These are phyloP conservation scores for Pinus tabuliformis DNA, from an alignment of 75 land plant genomes.

Conservation along the genomic window DNA sequence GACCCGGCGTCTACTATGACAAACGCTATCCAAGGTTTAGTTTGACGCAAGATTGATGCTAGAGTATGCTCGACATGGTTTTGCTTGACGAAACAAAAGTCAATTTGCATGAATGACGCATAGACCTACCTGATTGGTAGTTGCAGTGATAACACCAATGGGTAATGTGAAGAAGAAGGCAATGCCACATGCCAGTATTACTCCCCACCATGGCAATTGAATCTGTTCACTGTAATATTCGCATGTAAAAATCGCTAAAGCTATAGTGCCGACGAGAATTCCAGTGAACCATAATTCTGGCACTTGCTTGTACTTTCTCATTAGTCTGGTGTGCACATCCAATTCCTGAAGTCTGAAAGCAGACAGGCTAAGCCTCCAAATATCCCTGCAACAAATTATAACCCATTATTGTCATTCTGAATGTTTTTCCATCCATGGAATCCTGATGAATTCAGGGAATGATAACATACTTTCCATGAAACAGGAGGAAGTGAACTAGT, in stretches of 20 bases:
- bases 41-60: too few species aligned
- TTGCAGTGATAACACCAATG: conserved; percentile 74
- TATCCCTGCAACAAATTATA: conserved; percentile 34
- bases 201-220: conserved; percentile 90
- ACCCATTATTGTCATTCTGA: neutral
- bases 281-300: conserved; percentile 66
- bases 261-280: conserved; percentile 45
- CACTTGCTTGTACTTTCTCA: conserved; percentile 63
- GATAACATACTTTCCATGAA: conserved; percentile 69
- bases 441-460: neutral
- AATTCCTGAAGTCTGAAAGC: conserved; percentile 39
- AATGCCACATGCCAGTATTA: conserved; percentile 60
- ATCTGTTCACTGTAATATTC: conserved; percentile 42
- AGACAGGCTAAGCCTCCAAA: conserved; percentile 56
- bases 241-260: conserved; percentile 31
- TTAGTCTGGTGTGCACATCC: conserved; percentile 77
- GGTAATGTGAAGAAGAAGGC: conserved; percentile 77
- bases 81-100: too few species aligned
- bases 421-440: neutral
- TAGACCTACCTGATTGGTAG: conserved; percentile 66
- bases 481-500: conserved; percentile 56
- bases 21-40: too few species aligned
- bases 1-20: neutral
- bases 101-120: too few species aligned
- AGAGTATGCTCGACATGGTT: too few species aligned